A percentile compares a stretch with the other conserved stretches of the same genome.
phyloP scores from a whole-genome alignment of 768 basidiomycete genomes.

The Hysterangium stoloniferum region DNA sequence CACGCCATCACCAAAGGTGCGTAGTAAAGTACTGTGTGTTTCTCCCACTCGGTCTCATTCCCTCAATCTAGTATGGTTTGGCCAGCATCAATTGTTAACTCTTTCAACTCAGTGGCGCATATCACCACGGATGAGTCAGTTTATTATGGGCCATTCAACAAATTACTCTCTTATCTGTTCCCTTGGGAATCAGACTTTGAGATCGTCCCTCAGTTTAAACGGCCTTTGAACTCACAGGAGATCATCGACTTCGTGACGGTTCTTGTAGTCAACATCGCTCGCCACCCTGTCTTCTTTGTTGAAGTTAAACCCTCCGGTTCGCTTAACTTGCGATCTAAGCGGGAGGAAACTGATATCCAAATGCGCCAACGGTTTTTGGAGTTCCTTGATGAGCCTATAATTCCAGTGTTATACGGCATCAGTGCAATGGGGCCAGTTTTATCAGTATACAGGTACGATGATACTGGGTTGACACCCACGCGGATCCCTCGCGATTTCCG shows the following conservation, averaged over 20 bases:
- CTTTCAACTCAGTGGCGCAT: neutral
- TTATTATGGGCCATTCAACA: conserved; percentile 11
- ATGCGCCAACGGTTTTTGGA: conserved; percentile 4
- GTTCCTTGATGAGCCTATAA: neutral
- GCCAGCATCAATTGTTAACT: neutral
- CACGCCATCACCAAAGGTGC: no score
- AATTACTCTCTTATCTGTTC: conserved; percentile 3
- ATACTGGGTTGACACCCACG: neutral
- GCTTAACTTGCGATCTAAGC: neutral
- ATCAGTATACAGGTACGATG: neutral
- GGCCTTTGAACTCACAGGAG: neutral
- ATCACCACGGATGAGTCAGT: neutral
- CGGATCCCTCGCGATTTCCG: neutral
- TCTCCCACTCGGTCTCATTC: no score
- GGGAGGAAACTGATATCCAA: conserved; percentile 6
- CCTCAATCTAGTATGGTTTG: neutral
- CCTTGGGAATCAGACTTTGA: conserved; percentile 3
- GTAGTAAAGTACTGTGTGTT: no score
- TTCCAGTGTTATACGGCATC: neutral
- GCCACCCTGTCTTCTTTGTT: conserved; percentile 5
- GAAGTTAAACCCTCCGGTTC: conserved; percentile 8
- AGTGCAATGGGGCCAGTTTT: neutral
- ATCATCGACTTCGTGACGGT: conserved; percentile 4
- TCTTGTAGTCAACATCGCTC: conserved; percentile 1
- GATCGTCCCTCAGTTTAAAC: conserved; percentile 6